These are phyloP conservation scores for Polychaeton citri DNA, from an alignment of 2,329 filamentous ascomycete genomes.

Conservation along the genomic window DNA sequence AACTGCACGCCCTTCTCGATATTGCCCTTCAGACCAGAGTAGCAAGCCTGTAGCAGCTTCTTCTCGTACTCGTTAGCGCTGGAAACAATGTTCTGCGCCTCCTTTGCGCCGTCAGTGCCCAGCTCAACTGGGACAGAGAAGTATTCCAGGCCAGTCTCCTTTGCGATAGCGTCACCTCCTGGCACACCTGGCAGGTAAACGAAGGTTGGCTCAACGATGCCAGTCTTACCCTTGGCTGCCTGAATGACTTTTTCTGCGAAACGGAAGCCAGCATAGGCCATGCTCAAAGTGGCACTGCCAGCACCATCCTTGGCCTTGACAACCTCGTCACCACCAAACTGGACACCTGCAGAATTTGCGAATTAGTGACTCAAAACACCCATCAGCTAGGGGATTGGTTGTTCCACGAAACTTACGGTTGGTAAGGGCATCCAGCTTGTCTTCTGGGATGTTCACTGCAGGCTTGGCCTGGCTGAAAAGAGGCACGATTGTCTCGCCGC, in stretches of 20 bases:
- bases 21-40: slow-evolving; percentile 76
- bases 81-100: slow-evolving; percentile 67
- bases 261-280: slow-evolving; percentile 91
- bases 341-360: slow-evolving; percentile 54
- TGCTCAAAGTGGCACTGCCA: slow-evolving; percentile 82
- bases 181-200: slow-evolving; percentile 86
- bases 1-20: slow-evolving; percentile 91
- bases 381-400: no score
- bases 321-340: slow-evolving; percentile 96
- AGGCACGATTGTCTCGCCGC: slow-evolving; percentile 93
- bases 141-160: slow-evolving; percentile 74
- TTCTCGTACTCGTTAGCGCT: slow-evolving; percentile 77
- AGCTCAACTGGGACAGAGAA: slow-evolving; percentile 96
- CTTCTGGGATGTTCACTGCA: slow-evolving; percentile 63
- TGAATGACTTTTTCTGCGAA: slow-evolving; percentile 92
- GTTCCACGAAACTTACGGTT: slow-evolving; percentile 58
- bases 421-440: slow-evolving; percentile 82
- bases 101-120: slow-evolving; percentile 68
- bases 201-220: slow-evolving; percentile 86
- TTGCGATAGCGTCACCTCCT: slow-evolving; percentile 73
- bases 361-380: no score
- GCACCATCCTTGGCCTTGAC: slow-evolving; percentile 89
- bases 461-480: slow-evolving; percentile 88
- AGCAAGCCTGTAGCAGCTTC: slow-evolving; percentile 63
- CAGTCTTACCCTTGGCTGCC: slow-evolving; percentile 78